A percentile compares a stretch with the other conserved stretches of the same genome.
Conservation (phyloP, 2,329 filamentous ascomycete genomes). For the Kalmusia sp. region DNA sequence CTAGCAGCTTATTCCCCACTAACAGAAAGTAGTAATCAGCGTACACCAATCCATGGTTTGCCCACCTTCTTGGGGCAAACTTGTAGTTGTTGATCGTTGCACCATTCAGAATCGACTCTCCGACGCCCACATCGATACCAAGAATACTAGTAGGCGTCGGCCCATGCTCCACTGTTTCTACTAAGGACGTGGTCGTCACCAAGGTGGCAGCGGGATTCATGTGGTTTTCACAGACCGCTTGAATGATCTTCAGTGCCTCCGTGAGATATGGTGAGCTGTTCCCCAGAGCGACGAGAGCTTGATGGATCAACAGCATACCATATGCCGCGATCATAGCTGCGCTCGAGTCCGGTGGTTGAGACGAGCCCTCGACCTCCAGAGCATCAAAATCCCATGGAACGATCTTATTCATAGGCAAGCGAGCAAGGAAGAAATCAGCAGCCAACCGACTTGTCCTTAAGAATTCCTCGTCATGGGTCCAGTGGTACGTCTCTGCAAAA, state of each 20-base stretch:
- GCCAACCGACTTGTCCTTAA: slow-evolving; percentile 41
- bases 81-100: slow-evolving; percentile 54
- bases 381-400: slow-evolving; percentile 57
- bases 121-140: slow-evolving; percentile 27
- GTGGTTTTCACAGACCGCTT: slow-evolving; percentile 1
- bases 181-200: not conserved
- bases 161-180: slow-evolving; percentile 9
- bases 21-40: slow-evolving; percentile 55
- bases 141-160: not conserved
- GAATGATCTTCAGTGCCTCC: slow-evolving; percentile 4
- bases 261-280: not conserved
- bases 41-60: slow-evolving; percentile 54
- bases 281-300: slow-evolving; percentile 19
- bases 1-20: slow-evolving; percentile 51
- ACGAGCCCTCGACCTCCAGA: slow-evolving; percentile 34
- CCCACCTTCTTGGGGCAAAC: slow-evolving; percentile 50
- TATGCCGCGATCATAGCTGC: slow-evolving; percentile 49
- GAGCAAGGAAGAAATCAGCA: slow-evolving; percentile 49
- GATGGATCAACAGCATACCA: slow-evolving; percentile 49
- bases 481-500: slow-evolving; percentile 48
- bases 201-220: slow-evolving; percentile 1
- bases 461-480: slow-evolving; percentile 48
- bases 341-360: slow-evolving; percentile 45
- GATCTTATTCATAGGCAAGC: slow-evolving; percentile 42
- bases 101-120: slow-evolving; percentile 50